These are phyloP conservation scores for Clonostachys rosea DNA, from an alignment of 2,329 filamentous ascomycete species.

Conservation along the genomic window DNA sequence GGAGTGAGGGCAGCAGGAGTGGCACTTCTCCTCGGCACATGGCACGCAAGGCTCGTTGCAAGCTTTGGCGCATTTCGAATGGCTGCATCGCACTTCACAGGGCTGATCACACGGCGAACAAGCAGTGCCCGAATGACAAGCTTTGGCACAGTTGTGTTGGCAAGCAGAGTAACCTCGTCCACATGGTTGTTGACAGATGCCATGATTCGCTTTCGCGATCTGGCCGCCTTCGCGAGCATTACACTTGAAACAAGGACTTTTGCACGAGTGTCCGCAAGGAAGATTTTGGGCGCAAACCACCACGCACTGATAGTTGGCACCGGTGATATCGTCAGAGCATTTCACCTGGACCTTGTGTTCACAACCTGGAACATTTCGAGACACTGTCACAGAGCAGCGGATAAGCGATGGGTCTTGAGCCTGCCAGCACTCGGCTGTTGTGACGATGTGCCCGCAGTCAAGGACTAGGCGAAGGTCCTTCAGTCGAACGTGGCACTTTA, in stretches of 20 bases:
- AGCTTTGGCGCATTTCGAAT: constrained; percentile 47
- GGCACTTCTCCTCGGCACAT: constrained; percentile 50
- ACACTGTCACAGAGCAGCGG: constrained; percentile 39
- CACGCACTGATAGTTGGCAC: constrained; percentile 37
- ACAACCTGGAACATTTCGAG: constrained; percentile 47
- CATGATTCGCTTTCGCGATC: constrained; percentile 32
- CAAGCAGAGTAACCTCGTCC: constrained; percentile 47
- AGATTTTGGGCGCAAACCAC: constrained; percentile 37
- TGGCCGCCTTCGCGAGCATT: constrained; percentile 21
- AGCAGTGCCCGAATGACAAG: constrained; percentile 44
- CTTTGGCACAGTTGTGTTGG: constrained; percentile 42
- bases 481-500: constrained; percentile 19
- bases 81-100: constrained; percentile 53
- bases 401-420: constrained; percentile 38
- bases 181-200: constrained; percentile 41
- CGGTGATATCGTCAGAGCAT: constrained; percentile 43
- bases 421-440: constrained; percentile 26
- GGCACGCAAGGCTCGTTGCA: constrained; percentile 59
- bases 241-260: constrained; percentile 42
- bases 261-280: constrained; percentile 56
- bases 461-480: constrained; percentile 19
- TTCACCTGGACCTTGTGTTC: constrained; percentile 41
- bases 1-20: constrained; percentile 49
- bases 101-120: constrained; percentile 41
- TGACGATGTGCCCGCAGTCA: constrained; percentile 34